Evolutionary conservation across 2,329 filamentous ascomycete genomes (phyloP).

Genomic region (Aspergillus sp.): DNA sequence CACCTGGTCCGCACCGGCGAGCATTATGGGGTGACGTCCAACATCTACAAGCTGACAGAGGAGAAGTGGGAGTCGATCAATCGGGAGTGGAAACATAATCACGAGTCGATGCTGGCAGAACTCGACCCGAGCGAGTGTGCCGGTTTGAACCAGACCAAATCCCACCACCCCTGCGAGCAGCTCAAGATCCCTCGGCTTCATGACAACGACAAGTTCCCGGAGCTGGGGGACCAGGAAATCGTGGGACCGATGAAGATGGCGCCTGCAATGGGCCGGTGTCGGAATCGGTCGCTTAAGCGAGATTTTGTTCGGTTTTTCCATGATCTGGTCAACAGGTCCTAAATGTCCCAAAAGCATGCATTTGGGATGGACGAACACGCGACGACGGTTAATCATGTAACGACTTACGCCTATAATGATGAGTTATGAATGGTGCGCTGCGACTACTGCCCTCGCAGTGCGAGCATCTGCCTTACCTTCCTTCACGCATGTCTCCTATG

Average conservation of each 20-base stretch:
- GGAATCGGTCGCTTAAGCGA: slow-evolving; percentile 32
- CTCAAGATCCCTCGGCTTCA: slow-evolving; percentile 34
- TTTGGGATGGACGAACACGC: neutral
- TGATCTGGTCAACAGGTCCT: slow-evolving; percentile 30
- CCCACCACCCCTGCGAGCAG: slow-evolving; percentile 42
- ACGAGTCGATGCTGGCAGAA: slow-evolving; percentile 55
- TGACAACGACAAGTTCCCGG: slow-evolving; percentile 66
- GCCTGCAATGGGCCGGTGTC: slow-evolving; percentile 26
- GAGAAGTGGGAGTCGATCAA: slow-evolving; percentile 83
- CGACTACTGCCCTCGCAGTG: slow-evolving; percentile 27
- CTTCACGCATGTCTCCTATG: too few relatives aligned
- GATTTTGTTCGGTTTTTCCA: slow-evolving; percentile 37
- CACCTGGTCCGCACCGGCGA: slow-evolving; percentile 81
- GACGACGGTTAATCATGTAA: slow-evolving; percentile 15
- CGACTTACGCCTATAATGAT: slow-evolving; percentile 19
- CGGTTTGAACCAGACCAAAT: slow-evolving; percentile 29
- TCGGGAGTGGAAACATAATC: slow-evolving; percentile 59
- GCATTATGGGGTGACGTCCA: slow-evolving; percentile 83
- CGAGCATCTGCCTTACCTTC: slow-evolving; percentile 16
- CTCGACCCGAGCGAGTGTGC: slow-evolving; percentile 28
- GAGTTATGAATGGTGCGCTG: slow-evolving; percentile 3
- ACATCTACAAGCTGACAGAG: slow-evolving; percentile 75
- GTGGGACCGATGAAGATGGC: slow-evolving; percentile 75
- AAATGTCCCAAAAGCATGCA: neutral
- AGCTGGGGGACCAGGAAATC: slow-evolving; percentile 81